Base-by-base conservation (phyloP, 805 yeast genomes). In the Ogataea henricii region DNA sequence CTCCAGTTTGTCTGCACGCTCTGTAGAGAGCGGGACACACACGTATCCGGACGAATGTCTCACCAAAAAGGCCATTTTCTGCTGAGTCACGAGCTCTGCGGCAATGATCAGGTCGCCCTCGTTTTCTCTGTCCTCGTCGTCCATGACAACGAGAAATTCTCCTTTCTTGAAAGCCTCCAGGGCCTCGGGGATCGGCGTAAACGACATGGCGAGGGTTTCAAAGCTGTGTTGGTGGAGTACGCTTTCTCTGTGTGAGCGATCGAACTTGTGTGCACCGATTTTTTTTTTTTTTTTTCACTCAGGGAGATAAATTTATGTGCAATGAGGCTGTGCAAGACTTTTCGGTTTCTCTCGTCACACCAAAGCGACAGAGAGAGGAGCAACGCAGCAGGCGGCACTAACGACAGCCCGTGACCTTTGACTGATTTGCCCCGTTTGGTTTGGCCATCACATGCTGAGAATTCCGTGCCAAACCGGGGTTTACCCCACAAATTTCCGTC, bases 21-120 rank as follows among this genome's bases (percentile, higher is more conserved):
- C 82, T 32, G 80, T 80, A 14, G 89, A 75, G 56, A 92, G 68
- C 10, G 99, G 99, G 12, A 83, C 96, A 71, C 99, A 94, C 3
- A 94, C 89, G 66, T 87, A 92, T 4, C 99, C 99, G 6, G 90
- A 83, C 1, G 91, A 82, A 58, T 87, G 77, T 56, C 92, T 83
- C 39, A 94, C 96, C 53, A 94, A 71, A 60, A 94, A 94, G 1
- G 98, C 99, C 97, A 94, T 89, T 56, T 90, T 82, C 61, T 84
- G 84, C 38, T 87, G 82, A 34, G 96, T 87, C 56, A 83, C 74
- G 45, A 73, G 73, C 55, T 86, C 82, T 32, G 97, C 99, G n/a
- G 98, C 95, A 41, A 88, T 84, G 58, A 94, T 89, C 62, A 94
- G 75, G 65, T 94, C 99, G 45, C 99, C 99, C 71, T 94, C 99